Base-by-base conservation (phyloP, 1,284 basidiomycete genomes). In the Vanrija humicola region DNA sequence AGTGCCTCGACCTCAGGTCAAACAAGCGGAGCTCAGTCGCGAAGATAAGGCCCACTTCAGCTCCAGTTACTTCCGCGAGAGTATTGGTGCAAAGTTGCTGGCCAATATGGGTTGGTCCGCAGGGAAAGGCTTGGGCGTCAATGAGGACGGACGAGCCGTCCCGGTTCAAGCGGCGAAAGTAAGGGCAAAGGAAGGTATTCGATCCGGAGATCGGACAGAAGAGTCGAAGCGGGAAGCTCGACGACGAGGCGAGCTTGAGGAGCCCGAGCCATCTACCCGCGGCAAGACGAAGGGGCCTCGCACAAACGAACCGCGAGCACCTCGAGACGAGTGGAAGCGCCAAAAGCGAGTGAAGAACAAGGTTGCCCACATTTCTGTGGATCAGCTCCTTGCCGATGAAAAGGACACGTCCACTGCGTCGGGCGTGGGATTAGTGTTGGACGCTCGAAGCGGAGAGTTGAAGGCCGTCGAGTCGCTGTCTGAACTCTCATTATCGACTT, bases 281-380 rank as follows among this genome's bases (percentile, higher is more conserved):
- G 58, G 48, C 10, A 67, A 63, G 50, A 54, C 12, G 26, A 39
- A 16, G 5, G 38, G 21, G 4, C n/a, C 34, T 43, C 19, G 38
- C 38, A 42, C n/a, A n/a, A 42, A 42, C 7, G n/a, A 42, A 12
- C n/a, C 40, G 12, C 40, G n/a, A 19, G 1, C 25, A 8, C 38
- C 50, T 16, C 23, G 44, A 6, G 67, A 72, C 48, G 65, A 68
- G 7, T 78, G 77, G 75, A 75, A 73, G 58, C 86, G 83, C 62
- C 86, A 89, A 18, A 89, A 84, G 79, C 91, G 88, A 70, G 80
- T 84, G 56, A 96, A 92, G 77, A 84, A 19, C 26, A 89, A 85
- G 74, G 80, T 93, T 25, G 86, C 92, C 69, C 90, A 95, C 78
- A 94, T 93, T 80, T 92, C 91, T 0, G 97, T 96, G 69, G 94